Evolutionary conservation across 2,329 filamentous ascomycete species (phyloP), one percentile per base, ranked within the genome.

Genomic region (Talaromyces sp.): DNA sequence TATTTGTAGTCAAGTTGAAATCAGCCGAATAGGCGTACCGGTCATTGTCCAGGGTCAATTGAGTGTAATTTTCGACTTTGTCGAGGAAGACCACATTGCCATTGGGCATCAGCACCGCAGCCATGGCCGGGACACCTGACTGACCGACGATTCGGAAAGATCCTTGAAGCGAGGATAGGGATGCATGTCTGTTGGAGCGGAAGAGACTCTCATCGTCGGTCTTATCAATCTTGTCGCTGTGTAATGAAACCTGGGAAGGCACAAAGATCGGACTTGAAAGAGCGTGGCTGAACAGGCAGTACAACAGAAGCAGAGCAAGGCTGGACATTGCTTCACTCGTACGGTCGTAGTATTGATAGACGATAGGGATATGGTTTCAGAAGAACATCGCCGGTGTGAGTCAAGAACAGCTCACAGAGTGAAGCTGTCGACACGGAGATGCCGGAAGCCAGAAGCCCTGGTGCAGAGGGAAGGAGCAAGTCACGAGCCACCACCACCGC

Each of bases 121-220:
- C 84, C 85, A 87, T 87, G 16, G 80, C 84, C 47, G 85, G 84
- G n/a, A 87, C 85, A 65, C 85, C 85, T 58, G 83, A 83, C 61
- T 80, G 73, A 18, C 84, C 85, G 60, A 83, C 76, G 40, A 84
- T 70, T 2, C 73, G 72, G 66, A 86, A 81, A 40, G 72, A 72
- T 34, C 81, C 82, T 53, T 53, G 27, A 6, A 31, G 9, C 6
- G 6, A 5, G 14, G 50, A 12, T 16, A 28, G 10, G 14, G n/a
- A n/a, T 7, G 50, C 50, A 31, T 53, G 30, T 53, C 50, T 31
- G 50, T 31, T 53, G 27, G 50, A 30, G 50, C 7, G 8, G 23
- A 10, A 47, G n/a, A 18, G 23, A 23, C 23, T 23, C 23, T 12
- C 23, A 47, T 47, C 18, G 44, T 27, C 44, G 7, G 18, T 9